phyloP scores from a whole-genome alignment of 2,329 filamentous ascomycete genomes.

The Metarhizium rileyi region DNA sequence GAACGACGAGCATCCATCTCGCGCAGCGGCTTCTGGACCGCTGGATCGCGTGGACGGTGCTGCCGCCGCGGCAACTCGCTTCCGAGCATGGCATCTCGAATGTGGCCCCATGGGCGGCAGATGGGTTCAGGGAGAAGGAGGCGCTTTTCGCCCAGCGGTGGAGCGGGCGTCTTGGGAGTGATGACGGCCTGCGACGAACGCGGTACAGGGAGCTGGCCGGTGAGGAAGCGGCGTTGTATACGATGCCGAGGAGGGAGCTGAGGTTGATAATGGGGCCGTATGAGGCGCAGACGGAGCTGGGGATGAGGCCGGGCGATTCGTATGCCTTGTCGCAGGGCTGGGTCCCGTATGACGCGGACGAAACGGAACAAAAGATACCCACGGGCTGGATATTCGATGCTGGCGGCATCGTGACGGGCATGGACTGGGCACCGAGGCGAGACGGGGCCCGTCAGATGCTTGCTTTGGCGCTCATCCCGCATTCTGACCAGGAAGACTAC shows the following conservation, averaged over 20 bases:
- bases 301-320: conserved; percentile 17
- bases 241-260: conserved; percentile 17
- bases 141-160: conserved; percentile 22
- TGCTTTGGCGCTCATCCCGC: conserved; percentile 41
- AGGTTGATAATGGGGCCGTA: conserved; percentile 25
- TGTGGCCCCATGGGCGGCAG: conserved; percentile 31
- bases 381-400: conserved; percentile 45
- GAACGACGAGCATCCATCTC: conserved; percentile 22
- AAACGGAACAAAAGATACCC: conserved; percentile 13
- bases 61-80: conserved; percentile 26
- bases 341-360: conserved; percentile 19
- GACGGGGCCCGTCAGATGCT: conserved; percentile 37
- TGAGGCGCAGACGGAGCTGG: conserved; percentile 19
- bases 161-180: conserved; percentile 15
- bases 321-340: conserved; percentile 19
- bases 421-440: conserved; percentile 40
- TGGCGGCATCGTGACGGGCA: conserved; percentile 40
- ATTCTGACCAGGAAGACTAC: conserved; percentile 37
- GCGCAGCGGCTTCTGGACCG: conserved; percentile 29
- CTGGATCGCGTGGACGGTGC: conserved; percentile 30
- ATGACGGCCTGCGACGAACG: conserved; percentile 9
- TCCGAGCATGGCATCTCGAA: conserved; percentile 19
- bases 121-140: conserved; percentile 24
- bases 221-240: conserved; percentile 21
- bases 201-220: conserved; percentile 5